phyloP scores from a whole-genome alignment of 2,329 filamentous ascomycete species.

The Emmonsiellopsis sp. region DNA sequence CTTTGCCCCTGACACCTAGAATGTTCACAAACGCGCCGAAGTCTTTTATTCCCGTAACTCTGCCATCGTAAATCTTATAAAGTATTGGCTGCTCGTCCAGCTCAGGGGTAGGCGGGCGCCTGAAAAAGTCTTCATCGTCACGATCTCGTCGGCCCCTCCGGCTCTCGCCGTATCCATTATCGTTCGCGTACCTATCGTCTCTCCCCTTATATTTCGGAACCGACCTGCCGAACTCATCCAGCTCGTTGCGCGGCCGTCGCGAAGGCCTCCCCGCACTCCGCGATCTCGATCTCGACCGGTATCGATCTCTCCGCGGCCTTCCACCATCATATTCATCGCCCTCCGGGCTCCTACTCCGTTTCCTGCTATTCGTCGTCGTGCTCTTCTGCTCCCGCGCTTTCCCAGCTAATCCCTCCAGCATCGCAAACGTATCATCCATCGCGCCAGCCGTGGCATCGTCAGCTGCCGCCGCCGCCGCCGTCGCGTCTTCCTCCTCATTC shows the following conservation, averaged over 20 bases:
- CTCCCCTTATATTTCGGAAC: constrained; percentile 29
- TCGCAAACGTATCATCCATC: constrained; percentile 85
- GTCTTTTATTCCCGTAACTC: constrained; percentile 85
- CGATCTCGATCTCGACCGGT: constrained; percentile 46
- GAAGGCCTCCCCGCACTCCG: constrained; percentile 31
- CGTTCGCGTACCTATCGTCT: constrained; percentile 31
- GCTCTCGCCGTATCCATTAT: constrained; percentile 34
- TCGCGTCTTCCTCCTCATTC: constrained; percentile 40
- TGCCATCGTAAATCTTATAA: constrained; percentile 82
- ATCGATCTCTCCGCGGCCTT: constrained; percentile 22
- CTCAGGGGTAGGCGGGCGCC: constrained; percentile 59
- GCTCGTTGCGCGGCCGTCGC: constrained; percentile 39
- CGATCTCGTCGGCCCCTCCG: constrained; percentile 30
- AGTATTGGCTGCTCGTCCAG: constrained; percentile 73
- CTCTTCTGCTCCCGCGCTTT: constrained; percentile 43
- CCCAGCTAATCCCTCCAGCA: constrained; percentile 75
- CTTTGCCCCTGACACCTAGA: constrained; percentile 75
- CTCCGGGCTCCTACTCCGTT: constrained; percentile 46
- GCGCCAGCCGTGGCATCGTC: constrained; percentile 48
- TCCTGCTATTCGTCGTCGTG: constrained; percentile 35
- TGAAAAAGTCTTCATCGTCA: constrained; percentile 50
- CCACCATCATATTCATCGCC: constrained; percentile 39
- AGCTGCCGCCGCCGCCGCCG: constrained; percentile 22
- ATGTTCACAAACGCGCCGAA: constrained; percentile 94
- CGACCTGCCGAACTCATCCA: constrained; percentile 51